phyloP scores from a whole-genome alignment of 2,329 filamentous ascomycete species.

The Paecilomyces formosus region DNA sequence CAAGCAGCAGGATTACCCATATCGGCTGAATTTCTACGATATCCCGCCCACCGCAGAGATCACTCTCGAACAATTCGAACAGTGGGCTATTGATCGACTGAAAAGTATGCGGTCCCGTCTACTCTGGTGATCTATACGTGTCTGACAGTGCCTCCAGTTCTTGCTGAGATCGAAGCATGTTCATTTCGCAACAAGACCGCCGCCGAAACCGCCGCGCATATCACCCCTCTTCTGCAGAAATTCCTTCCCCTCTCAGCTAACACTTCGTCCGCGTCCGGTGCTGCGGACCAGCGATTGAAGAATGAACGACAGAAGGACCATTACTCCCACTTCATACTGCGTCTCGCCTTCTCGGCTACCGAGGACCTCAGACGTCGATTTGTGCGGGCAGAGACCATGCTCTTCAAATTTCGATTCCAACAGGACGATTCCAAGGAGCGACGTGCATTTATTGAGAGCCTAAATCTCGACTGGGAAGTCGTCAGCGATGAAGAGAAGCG shows the following conservation, averaged over 20 bases:
- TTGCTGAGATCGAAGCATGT: conserved; percentile 68
- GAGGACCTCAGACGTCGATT: conserved; percentile 87
- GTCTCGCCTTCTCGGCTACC: conserved; percentile 84
- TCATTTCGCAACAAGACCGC: conserved; percentile 84
- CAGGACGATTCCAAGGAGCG: conserved; percentile 69
- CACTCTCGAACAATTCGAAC: conserved; percentile 93
- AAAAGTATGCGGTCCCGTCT: conserved; percentile 50
- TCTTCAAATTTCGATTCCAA: conserved; percentile 77
- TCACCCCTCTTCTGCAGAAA: conserved; percentile 81
- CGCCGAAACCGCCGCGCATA: conserved; percentile 74
- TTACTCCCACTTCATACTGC: conserved; percentile 94
- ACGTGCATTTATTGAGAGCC: conserved; percentile 63
- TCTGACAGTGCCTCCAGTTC: conserved; percentile 17
- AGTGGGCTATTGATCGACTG: conserved; percentile 93
- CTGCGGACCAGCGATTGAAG: conserved; percentile 47
- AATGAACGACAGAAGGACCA: conserved; percentile 87
- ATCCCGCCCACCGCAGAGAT: conserved; percentile 87
- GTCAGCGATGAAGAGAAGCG: conserved; percentile 73
- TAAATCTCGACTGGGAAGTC: conserved; percentile 78
- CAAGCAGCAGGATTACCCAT: conserved; percentile 70
- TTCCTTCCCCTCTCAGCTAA: conserved; percentile 74
- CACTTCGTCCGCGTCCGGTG: conserved; percentile 50
- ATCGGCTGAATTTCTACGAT: conserved; percentile 87
- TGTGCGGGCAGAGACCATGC: conserved; percentile 74
- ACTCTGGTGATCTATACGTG: neutral